Base-by-base conservation (phyloP, 345 rosid species). In the Brassica incana region DNA sequence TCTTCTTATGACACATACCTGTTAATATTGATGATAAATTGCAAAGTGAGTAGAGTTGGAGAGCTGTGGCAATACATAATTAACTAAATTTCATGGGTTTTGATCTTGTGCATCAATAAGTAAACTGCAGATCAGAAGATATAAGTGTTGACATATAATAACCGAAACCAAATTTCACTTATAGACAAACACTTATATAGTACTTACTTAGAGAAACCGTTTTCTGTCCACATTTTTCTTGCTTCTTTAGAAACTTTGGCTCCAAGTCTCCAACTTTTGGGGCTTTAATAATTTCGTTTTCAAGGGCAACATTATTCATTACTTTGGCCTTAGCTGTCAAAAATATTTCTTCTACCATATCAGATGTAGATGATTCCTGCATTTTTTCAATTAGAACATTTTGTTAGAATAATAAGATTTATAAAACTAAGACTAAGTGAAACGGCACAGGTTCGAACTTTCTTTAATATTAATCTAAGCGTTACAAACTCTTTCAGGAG, bases 121-220 rank as follows among this genome's bases (percentile, higher is more conserved):
- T 72, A 93, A 73, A 78, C 99, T 95, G 86, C 40, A 76, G 25
- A 71, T 52, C 71, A 6, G 3, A 67, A 8, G 10, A 7, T 29
- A 56, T 14, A 43, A 33, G 54, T 45, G 14, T 45, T 29, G 16
- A 30, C 15, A 45, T 45, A 12, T 45, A 45, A 12, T 12, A 3
- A 73, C 15, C 5, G 54, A 52, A 45, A 45, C 54, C 35, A 27
- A 23, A 50, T 20, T 45, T 45, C 54, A 45, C 3, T 11, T 45
- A 45, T 10, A 45, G 54, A 45, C 15, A 45, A 12, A 45, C 54
- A 45, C 54, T 11, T 45, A 12, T 45, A 45, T 43, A 43, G 54
- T 45, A 81, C 54, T 68, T 84, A 91, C 98, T 98, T 87, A 29
- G 98, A 91, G 81, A 91, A 93, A 16, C 95, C 98, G 73, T 90